These are phyloP conservation scores for Remersonia thermophila DNA, from an alignment of 2,329 filamentous ascomycete genomes.

Conservation along the genomic window DNA sequence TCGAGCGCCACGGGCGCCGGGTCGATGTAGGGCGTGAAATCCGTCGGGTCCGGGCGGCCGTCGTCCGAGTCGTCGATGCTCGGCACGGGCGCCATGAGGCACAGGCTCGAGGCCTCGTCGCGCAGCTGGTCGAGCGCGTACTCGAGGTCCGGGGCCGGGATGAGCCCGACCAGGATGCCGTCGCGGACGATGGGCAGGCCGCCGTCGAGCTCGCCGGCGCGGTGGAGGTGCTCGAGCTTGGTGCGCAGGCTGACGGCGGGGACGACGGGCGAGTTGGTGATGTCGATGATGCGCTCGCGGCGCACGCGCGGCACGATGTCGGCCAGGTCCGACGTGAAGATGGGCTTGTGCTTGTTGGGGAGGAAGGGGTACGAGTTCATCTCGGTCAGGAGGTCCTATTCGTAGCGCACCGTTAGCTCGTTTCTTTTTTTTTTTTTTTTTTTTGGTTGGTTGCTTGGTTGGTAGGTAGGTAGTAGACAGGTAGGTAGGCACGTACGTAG, in stretches of 20 bases:
- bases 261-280: slow-evolving; percentile 69
- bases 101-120: slow-evolving; percentile 61
- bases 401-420: too few species aligned
- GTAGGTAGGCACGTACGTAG: slow-evolving; percentile 46
- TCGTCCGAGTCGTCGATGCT: slow-evolving; percentile 54
- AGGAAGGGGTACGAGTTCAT: slow-evolving; percentile 97
- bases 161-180: slow-evolving; percentile 72
- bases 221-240: slow-evolving; percentile 72
- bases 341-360: slow-evolving; percentile 87
- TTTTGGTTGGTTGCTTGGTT: too few species aligned
- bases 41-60: slow-evolving; percentile 51
- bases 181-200: slow-evolving; percentile 77
- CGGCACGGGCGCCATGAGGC: slow-evolving; percentile 65
- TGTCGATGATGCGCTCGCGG: slow-evolving; percentile 73
- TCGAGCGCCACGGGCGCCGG: slow-evolving; percentile 82
- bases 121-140: slow-evolving; percentile 77
- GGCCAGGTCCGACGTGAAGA: slow-evolving; percentile 77
- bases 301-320: slow-evolving; percentile 73
- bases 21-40: slow-evolving; percentile 88
- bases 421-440: neutral
- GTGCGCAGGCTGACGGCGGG: slow-evolving; percentile 61
- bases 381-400: slow-evolving; percentile 77
- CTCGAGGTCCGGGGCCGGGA: slow-evolving; percentile 87
- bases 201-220: slow-evolving; percentile 80
- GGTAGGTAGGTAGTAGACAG: neutral